These are phyloP conservation scores for Scleroderma citrinum DNA, from an alignment of 768 basidiomycete species.

Conservation along the genomic window DNA sequence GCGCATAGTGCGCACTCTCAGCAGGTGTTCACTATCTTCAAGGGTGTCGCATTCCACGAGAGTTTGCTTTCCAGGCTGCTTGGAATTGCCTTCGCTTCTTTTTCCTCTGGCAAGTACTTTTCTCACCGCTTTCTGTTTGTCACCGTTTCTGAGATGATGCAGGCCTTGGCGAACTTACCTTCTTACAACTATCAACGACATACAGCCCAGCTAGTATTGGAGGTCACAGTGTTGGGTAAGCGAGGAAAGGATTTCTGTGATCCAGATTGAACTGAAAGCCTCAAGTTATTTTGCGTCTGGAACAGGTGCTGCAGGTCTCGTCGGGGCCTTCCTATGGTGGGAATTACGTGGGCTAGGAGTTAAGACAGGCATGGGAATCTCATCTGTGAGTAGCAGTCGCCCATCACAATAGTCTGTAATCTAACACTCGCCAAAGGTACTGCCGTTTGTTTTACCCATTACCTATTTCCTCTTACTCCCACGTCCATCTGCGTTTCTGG, in stretches of 20 bases:
- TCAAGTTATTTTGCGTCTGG: constrained; percentile 86
- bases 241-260: neutral
- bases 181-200: constrained; percentile 86
- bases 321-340: constrained; percentile 96
- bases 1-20: constrained; percentile 17
- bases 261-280: neutral
- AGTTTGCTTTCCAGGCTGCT: constrained; percentile 62
- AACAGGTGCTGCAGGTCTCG: constrained; percentile 90
- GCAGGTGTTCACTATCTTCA: neutral
- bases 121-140: neutral
- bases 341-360: constrained; percentile 82
- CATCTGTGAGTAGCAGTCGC: constrained; percentile 51
- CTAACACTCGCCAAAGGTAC: constrained; percentile 41
- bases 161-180: constrained; percentile 94
- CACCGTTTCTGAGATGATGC: constrained; percentile 5
- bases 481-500: constrained; percentile 43
- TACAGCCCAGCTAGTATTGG: constrained; percentile 64
- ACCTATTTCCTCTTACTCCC: constrained; percentile 80
- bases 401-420: neutral
- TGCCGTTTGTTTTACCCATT: constrained; percentile 76
- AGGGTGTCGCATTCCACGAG: constrained; percentile 78
- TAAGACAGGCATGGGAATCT: constrained; percentile 72
- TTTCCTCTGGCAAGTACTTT: constrained; percentile 63
- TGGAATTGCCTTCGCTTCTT: constrained; percentile 78
- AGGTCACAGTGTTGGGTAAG: constrained; percentile 77